phyloP scores from a whole-genome alignment of 495 filamentous ascomycete genomes.

The Neohortaea acidophila region DNA sequence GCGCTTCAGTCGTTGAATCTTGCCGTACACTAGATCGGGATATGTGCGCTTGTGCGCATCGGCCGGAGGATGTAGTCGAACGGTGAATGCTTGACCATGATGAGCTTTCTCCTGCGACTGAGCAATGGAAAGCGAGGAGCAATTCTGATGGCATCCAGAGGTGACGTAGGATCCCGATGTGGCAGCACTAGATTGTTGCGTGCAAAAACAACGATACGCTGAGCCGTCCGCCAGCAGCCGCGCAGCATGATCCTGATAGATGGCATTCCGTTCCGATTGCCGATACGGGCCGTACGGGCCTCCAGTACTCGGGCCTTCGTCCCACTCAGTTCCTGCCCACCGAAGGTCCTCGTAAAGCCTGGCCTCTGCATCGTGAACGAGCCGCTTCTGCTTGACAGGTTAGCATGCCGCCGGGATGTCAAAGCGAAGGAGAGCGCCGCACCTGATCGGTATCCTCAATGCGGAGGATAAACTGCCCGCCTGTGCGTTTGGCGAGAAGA shows the following conservation, averaged over 20 bases:
- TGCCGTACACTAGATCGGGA: conserved; percentile 60
- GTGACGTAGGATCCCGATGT: conserved; percentile 44
- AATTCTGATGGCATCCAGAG: conserved; percentile 37
- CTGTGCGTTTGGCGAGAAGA: conserved; percentile 68
- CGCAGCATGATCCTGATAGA: conserved; percentile 61
- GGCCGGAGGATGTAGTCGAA: conserved; percentile 54
- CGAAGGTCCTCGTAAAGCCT: conserved; percentile 59
- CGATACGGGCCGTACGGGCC: conserved; percentile 75
- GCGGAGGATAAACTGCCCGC: conserved; percentile 81
- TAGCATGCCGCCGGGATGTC: conserved; percentile 67
- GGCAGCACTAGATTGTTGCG: conserved; percentile 47
- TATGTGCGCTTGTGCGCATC: conserved; percentile 39
- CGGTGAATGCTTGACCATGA: conserved; percentile 44
- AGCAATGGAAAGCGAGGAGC: conserved; percentile 44
- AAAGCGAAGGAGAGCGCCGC: conserved; percentile 15
- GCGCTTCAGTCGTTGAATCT: conserved; percentile 30
- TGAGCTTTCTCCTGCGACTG: conserved; percentile 54
- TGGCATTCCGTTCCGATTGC: conserved; percentile 62
- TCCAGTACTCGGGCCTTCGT: conserved; percentile 79
- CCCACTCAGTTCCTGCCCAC: conserved; percentile 87
- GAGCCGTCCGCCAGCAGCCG: conserved; percentile 52
- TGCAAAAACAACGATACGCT: conserved; percentile 91
- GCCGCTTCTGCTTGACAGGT: conserved; percentile 55
- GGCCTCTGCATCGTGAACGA: conserved; percentile 61
- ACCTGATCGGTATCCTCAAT: conserved; percentile 96